phyloP scores from a whole-genome alignment of 345 rosid species.

The Bruguiera gymnorhiza region DNA sequence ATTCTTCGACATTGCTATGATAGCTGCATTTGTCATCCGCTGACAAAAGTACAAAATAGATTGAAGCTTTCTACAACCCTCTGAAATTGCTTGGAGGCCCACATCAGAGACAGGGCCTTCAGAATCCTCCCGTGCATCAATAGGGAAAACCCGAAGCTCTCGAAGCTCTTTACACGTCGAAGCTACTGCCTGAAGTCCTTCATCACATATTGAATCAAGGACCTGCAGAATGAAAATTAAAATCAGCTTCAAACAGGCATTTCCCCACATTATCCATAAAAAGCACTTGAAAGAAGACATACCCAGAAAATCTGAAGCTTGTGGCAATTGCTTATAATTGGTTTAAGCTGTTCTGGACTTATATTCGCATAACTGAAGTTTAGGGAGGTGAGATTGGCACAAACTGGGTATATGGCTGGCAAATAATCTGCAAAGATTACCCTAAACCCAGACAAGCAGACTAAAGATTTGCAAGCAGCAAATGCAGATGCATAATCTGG shows the following conservation, averaged over 20 bases:
- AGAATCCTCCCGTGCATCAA: slow-evolving; percentile 58
- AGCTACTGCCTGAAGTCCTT: slow-evolving; percentile 82
- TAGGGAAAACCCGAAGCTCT: slow-evolving; percentile 85
- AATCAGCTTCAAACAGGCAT: slow-evolving; percentile 20
- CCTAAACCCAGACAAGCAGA: slow-evolving; percentile 79
- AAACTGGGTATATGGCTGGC: slow-evolving; percentile 69
- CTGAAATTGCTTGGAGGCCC: slow-evolving; percentile 81
- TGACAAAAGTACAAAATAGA: slow-evolving; percentile 82
- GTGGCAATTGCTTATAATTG: slow-evolving; percentile 68
- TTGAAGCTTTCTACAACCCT: slow-evolving; percentile 71
- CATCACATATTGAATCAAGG: slow-evolving; percentile 80
- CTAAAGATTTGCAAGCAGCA: slow-evolving; percentile 61
- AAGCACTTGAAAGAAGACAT: slow-evolving; percentile 18
- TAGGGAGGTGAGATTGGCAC: slow-evolving; percentile 70
- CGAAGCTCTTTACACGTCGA: slow-evolving; percentile 67
- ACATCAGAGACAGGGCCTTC: slow-evolving; percentile 72
- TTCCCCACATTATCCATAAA: slow-evolving; percentile 1
- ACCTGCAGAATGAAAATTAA: slow-evolving; percentile 48
- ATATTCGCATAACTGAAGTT: slow-evolving; percentile 84
- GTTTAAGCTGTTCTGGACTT: slow-evolving; percentile 60
- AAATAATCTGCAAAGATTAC: slow-evolving; percentile 57
- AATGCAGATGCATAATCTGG: slow-evolving; percentile 59
- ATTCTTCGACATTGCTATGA: slow-evolving; percentile 73
- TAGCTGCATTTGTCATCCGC: slow-evolving; percentile 83
- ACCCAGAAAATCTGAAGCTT: slow-evolving; percentile 79